phyloP scores from a whole-genome alignment of 495 filamentous ascomycete species.

The Entonaema liquescens region DNA sequence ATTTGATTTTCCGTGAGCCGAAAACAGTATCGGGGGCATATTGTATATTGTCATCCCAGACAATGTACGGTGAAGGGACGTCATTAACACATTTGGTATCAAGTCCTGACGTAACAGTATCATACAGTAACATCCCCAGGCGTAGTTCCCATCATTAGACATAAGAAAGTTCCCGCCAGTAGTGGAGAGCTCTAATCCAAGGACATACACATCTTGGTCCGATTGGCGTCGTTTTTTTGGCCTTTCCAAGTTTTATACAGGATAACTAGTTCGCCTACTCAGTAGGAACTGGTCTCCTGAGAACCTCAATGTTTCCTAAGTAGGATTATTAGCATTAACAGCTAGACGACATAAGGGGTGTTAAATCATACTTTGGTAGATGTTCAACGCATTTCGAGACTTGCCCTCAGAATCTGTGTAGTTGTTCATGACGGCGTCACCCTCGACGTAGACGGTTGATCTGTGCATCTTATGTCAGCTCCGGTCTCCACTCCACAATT shows the following conservation, averaged over 20 bases:
- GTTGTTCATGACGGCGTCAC: slow-evolving; percentile 68
- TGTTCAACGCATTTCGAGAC: slow-evolving; percentile 62
- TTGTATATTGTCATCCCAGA: not conserved
- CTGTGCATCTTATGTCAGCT: slow-evolving; percentile 8
- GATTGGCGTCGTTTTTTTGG: not conserved
- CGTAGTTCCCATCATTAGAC: slow-evolving; percentile 23
- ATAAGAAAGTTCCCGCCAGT: slow-evolving; percentile 24
- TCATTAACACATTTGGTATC: slow-evolving; percentile 31
- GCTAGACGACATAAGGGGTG: not conserved
- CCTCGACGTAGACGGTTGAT: slow-evolving; percentile 76
- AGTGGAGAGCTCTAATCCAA: slow-evolving; percentile 29
- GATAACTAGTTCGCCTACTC: slow-evolving; percentile 13
- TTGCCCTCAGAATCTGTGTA: slow-evolving; percentile 73
- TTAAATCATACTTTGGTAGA: slow-evolving; percentile 73
- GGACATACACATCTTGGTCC: not conserved
- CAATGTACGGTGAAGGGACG: not conserved
- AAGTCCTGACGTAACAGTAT: slow-evolving; percentile 30
- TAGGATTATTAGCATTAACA: slow-evolving; percentile 17
- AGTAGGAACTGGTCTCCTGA: slow-evolving; percentile 53
- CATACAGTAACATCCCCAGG: slow-evolving; percentile 31
- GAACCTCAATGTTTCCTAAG: slow-evolving; percentile 68
- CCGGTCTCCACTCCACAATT: not conserved
- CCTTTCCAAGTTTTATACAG: not conserved
- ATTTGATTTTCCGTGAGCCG: not conserved
- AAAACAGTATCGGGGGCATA: not conserved